phyloP scores from a whole-genome alignment of 2,329 filamentous ascomycete genomes.

The Hypomyces perniciosus region DNA sequence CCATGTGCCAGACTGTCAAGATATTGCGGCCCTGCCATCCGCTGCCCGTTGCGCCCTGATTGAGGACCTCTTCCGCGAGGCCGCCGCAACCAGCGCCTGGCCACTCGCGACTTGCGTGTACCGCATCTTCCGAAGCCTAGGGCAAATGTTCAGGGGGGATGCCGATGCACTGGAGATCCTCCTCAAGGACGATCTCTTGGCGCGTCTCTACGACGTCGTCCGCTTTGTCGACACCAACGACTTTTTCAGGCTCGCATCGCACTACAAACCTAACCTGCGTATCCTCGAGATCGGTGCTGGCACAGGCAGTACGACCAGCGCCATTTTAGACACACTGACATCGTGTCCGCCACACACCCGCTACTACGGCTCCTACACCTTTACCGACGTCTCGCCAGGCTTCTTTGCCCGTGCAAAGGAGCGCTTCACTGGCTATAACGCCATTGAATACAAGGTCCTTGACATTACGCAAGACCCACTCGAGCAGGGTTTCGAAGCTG shows the following conservation, averaged over 20 bases:
- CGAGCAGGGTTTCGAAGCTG: conserved; percentile 18
- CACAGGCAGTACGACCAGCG: conserved; percentile 20
- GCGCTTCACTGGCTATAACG: conserved; percentile 10
- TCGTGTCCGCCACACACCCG: neutral
- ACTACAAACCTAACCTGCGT: conserved; percentile 22
- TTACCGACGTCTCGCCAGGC: conserved; percentile 18
- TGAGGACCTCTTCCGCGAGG: neutral
- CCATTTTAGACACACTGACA: neutral
- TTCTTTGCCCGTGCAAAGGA: conserved; percentile 19
- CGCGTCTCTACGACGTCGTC: neutral
- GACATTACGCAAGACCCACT: conserved; percentile 22
- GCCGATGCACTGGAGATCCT: neutral
- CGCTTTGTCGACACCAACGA: conserved; percentile 10
- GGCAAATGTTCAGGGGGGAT: neutral
- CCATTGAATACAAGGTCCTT: conserved; percentile 16
- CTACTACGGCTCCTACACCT: conserved; percentile 15
- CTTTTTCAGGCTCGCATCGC: conserved; percentile 15
- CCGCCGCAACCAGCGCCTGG: neutral
- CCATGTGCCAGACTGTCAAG: neutral
- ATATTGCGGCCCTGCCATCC: neutral
- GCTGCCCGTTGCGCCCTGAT: neutral
- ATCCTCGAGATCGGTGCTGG: conserved; percentile 37
- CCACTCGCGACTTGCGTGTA: neutral
- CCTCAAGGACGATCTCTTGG: neutral
- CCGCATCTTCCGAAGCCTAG: neutral